Base-by-base conservation (phyloP, 495 filamentous ascomycete species). In the Rusavskia elegans region DNA sequence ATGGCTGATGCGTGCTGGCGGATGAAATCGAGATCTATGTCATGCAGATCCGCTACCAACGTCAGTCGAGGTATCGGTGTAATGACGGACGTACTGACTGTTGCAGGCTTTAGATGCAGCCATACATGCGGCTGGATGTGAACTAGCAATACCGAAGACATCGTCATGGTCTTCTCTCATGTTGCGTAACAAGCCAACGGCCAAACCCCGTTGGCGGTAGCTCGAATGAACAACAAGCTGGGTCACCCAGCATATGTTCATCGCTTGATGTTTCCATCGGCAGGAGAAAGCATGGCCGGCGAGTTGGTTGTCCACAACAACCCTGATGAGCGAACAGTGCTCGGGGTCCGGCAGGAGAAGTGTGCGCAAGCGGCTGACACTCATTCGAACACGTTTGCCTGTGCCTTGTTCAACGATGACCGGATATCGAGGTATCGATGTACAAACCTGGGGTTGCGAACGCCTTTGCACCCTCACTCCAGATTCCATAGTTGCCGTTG, bases 211-310 rank as follows among this genome's bases (percentile, higher is more conserved):
- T 48, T 62, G 55, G 38, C 66, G 61, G 46, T 57, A 67, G 42
- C 62, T 57, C 35, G 29, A 45, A 48, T 63, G 59, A 27, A 70
- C 63, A 0, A 66, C 63, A 20, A 70, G 59, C 53, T 70, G 65
- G 53, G 67, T 67, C 20, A 70, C 48, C 67, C 67, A 70, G 54
- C 60, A 68, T 39, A 69, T 49, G 49, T 39, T 59, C 52, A 40
- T 58, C 7, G 50, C 51, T 29, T 62, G 11, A 48, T 45, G 39
- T 14, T 19, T 42, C 67, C 62, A 69, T 19, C 65, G 62, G 25
- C 60, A 63, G 44, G 65, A 63, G 30, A 70, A 66, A 14, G 57
- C 65, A 40, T 69, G 60, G 17, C 67, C 67, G 27, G 57, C 63
- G 50, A 65, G 63, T 32, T 42, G 44, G 42, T 51, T 62, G n/a